phyloP scores from a whole-genome alignment of 2,329 filamentous ascomycete genomes.

The Dactylella cylindrospora region DNA sequence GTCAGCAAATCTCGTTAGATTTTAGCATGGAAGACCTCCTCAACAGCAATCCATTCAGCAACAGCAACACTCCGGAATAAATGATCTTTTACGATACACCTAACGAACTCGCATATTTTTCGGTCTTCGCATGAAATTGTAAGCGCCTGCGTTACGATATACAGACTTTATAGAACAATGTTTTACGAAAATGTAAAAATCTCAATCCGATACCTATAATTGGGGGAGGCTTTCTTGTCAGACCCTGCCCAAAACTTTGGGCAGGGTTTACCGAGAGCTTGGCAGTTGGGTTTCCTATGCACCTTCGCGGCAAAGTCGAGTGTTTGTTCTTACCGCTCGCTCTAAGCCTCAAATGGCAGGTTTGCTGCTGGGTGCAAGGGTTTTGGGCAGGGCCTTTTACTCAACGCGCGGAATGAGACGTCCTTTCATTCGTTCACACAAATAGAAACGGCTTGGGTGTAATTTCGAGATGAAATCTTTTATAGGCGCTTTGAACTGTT shows the following conservation, averaged over 20 bases:
- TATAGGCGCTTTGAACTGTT: slow-evolving; percentile 20
- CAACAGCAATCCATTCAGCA: slow-evolving; percentile 35
- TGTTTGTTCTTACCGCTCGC: slow-evolving; percentile 7
- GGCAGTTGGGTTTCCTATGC: slow-evolving; percentile 4
- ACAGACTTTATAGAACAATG: no score
- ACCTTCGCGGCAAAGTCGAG: slow-evolving; percentile 37
- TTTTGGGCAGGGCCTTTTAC: neutral
- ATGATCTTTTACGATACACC: no score
- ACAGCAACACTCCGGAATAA: slow-evolving; percentile 16
- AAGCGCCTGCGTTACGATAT: no score
- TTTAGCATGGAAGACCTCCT: slow-evolving; percentile 42
- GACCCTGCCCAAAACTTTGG: no score
- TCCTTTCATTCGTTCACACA: slow-evolving; percentile 35
- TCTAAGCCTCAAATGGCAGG: slow-evolving; percentile 16
- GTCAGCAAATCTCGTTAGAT: slow-evolving; percentile 25
- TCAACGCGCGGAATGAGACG: neutral
- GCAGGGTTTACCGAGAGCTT: slow-evolving; percentile 5
- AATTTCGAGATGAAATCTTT: slow-evolving; percentile 15
- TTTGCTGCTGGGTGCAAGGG: no score
- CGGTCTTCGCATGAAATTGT: no score
- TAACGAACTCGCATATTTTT: no score
- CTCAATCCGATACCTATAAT: no score
- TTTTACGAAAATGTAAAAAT: no score
- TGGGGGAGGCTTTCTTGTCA: no score
- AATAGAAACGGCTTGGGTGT: slow-evolving; percentile 30